These are phyloP conservation scores for Penicillium hesseltinei DNA, from an alignment of 2,329 filamentous ascomycete genomes.

Conservation along the genomic window DNA sequence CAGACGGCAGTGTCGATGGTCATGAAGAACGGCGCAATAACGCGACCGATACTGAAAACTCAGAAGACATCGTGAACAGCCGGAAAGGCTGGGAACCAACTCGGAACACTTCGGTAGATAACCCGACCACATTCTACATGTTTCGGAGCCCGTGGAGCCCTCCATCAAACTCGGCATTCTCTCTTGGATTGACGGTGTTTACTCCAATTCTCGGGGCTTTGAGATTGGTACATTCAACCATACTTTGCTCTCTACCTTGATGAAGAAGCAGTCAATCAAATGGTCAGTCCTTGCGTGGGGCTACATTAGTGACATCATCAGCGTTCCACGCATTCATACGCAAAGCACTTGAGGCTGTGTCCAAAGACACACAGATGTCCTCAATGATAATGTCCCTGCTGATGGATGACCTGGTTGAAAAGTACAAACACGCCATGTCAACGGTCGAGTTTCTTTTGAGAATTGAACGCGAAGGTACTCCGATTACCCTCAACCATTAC, in stretches of 20 bases:
- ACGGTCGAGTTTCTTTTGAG: constrained; percentile 39
- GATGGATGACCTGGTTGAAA: constrained; percentile 44
- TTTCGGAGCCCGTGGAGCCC: neutral
- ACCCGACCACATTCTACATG: neutral
- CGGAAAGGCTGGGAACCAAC: neutral
- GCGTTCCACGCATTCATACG: constrained; percentile 55
- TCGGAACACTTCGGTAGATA: neutral
- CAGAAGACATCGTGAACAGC: neutral
- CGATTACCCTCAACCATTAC: constrained; percentile 52
- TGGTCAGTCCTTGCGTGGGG: constrained; percentile 52
- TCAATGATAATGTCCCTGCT: constrained; percentile 45
- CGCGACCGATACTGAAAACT: neutral
- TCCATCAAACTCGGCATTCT: neutral
- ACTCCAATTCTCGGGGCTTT: neutral
- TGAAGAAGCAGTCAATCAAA: constrained; percentile 55
- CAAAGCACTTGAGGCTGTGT: constrained; percentile 43
- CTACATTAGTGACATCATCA: constrained; percentile 53
- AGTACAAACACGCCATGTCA: constrained; percentile 28
- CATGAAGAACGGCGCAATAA: neutral
- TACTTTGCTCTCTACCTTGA: constrained; percentile 27
- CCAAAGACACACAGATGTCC: constrained; percentile 46
- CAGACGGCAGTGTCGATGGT: neutral
- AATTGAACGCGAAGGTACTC: constrained; percentile 49
- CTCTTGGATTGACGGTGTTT: neutral
- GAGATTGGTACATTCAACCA: neutral